Evolutionary conservation across 495 filamentous ascomycete genomes (phyloP), one percentile per base, ranked within the genome.

Genomic region (Annulohypoxylon moriforme): DNA sequence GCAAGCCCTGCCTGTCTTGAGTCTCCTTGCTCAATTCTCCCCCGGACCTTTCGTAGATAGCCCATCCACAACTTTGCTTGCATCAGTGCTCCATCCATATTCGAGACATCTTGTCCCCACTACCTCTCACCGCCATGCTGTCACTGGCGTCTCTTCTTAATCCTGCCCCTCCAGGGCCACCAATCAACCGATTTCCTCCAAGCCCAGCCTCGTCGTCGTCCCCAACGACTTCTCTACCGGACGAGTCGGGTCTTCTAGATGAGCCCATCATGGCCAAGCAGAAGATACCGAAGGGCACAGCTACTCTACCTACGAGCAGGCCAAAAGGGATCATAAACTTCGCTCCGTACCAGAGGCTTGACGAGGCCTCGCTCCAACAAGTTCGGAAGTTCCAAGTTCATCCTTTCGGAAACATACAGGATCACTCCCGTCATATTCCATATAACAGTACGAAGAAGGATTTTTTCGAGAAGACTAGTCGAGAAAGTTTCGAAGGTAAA

Each of bases 361-460:
- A 90, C 60, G 82, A 86, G 31, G 78, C 79, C 16, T 80, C 91
- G 14, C 80, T 84, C 22, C 76, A 77, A n/a, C 81, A 87, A 56
- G 84, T 93, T 66, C 77, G 80, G 16, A 81, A 82, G 42, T 94
- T 91, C 74, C 80, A 85, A 10, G 79, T 97, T 27, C 84, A 86
- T 67, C 92, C 93, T 11, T 80, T 90, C 69, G 90, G 91, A 20
- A 79, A 87, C 11, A 94, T 99, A 70, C 82, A 79, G 42, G 81
- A 89, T 2, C 93, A 85, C 70, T 87, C 85, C 58, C 87, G 90
- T 47, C 92, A 92, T 58, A 97, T 98, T 61, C 96, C 96, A 0
- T 99, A 98, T 79, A 92, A 91, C 58, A 97, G 94, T 73, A 91
- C 93, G 66, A 99, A 98, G 84, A 96, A 95, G 81, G 82, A 86